Evolutionary conservation across 495 filamentous ascomycete species (phyloP), one percentile per base, ranked within the genome.

Genomic region (Aspergillus sparsus): DNA sequence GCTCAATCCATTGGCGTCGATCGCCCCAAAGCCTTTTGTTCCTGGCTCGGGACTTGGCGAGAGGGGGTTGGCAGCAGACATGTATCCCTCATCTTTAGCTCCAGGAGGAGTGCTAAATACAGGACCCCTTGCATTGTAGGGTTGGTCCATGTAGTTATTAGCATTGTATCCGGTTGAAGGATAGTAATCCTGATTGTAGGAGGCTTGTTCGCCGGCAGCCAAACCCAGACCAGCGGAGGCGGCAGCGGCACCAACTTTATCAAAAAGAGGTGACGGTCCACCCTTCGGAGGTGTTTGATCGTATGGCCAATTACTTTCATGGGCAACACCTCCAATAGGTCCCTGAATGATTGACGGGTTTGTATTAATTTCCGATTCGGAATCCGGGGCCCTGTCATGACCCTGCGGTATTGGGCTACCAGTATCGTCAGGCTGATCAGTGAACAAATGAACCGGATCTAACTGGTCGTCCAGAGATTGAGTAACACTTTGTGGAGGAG

Each of bases 41-140:
- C 80, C 82, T 42, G 74, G 74, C 42, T 87, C 85, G 2, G 90
- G 90, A 56, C 79, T 82, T 3, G 81, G 78, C 51, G 84, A 85
- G 42, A 82, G 74, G 61, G 84, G 85, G 71, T 90, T 87, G 18
- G 88, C 88, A 58, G 90, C 90, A 13, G 93, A 96, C 50, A 92
- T 89, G 69, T 97, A 97, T 11, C 93, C 93, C 76, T 97, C 93
- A 67, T 96, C 93, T 59, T 86, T 88, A 51, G 71, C 72, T 13
- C 74, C 71, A 10, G 75, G 74, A 5, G 79, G 79, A 7, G 76
- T 81, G 18, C 70, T 71, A 55, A 76, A 75, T 53, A 74, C 62
- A 33, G 75, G 71, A 9, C 60, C 69, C 42, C 66, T 66, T 31
- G 74, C 21, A 27, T 27, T 70, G 57, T 71, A 65, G 12, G 68